A percentile compares a stretch with the other conserved stretches of the same genome.
Evolutionary conservation across 768 basidiomycete genomes (phyloP).

Genomic region (Mycena galopus): DNA sequence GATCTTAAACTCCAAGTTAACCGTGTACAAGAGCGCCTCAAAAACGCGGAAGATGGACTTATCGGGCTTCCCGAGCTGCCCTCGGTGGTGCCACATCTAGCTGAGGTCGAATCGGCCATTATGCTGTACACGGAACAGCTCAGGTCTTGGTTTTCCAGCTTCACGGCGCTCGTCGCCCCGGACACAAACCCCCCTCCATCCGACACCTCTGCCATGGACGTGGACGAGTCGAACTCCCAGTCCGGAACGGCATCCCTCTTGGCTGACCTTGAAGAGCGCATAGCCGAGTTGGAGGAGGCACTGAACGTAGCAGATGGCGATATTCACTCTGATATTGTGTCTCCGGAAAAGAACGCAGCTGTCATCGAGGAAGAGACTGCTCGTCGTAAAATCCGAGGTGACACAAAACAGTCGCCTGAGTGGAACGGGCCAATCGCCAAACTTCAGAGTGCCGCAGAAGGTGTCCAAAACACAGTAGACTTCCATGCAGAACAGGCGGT

Average conservation of each 20-base stretch:
- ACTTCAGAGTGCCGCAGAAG: background rate
- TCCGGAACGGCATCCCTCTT: background rate
- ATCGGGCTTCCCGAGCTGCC: constrained; percentile 21
- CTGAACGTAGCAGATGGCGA: background rate
- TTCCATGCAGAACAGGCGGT: background rate
- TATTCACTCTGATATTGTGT: background rate
- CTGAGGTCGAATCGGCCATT: constrained; percentile 18
- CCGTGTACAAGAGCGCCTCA: background rate
- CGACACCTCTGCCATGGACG: constrained; percentile 18
- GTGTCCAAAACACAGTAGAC: background rate
- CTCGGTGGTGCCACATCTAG: constrained; percentile 1
- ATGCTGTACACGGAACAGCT: constrained; percentile 27
- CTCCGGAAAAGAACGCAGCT: background rate
- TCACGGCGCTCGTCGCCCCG: background rate
- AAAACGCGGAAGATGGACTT: constrained; percentile 8
- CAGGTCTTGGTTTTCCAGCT: constrained; percentile 19
- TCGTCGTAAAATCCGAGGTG: background rate
- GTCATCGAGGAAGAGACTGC: constrained; percentile 2
- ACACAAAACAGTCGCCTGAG: background rate
- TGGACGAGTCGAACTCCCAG: background rate
- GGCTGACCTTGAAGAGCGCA: background rate
- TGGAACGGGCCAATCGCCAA: background rate
- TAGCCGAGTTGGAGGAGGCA: background rate
- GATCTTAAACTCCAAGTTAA: background rate
- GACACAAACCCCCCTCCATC: background rate